A percentile compares a stretch with the other conserved stretches of the same genome.
Conservation (phyloP, 2,329 filamentous ascomycete genomes). For the Calonectria hongkongensis region DNA sequence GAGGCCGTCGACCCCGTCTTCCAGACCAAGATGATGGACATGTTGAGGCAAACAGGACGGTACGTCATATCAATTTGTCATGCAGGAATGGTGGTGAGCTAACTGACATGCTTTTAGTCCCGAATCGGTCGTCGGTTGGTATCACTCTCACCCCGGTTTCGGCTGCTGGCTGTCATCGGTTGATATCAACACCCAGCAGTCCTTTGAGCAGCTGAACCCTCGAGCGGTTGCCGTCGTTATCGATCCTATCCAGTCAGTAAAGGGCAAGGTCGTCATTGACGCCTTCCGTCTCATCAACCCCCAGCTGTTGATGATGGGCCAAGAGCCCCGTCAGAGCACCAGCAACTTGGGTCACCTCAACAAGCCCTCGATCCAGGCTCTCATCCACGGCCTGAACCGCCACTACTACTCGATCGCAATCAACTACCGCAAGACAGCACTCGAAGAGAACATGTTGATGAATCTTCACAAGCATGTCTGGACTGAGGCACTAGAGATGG, state of each 20-base stretch:
- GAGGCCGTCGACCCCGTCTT: slow-evolving; percentile 99
- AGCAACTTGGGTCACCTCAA: slow-evolving; percentile 98
- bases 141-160: slow-evolving; percentile 99
- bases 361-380: slow-evolving; percentile 99
- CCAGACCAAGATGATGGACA: slow-evolving; percentile 99
- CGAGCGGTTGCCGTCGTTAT: slow-evolving; percentile 98
- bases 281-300: slow-evolving; percentile 99
- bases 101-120: slow-evolving; percentile 73
- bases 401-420: slow-evolving; percentile 99
- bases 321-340: slow-evolving; percentile 97
- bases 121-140: slow-evolving; percentile 99
- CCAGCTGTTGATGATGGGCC: slow-evolving; percentile 97
- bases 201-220: slow-evolving; percentile 98
- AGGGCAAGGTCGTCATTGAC: slow-evolving; percentile 99
- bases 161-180: slow-evolving; percentile 99
- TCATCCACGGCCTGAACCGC: slow-evolving; percentile 97
- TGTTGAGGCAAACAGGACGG: slow-evolving; percentile 98
- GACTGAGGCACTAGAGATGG: slow-evolving; percentile 98
- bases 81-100: slow-evolving; percentile 38
- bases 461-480: slow-evolving; percentile 99
- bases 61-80: slow-evolving; percentile 64
- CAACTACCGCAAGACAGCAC: slow-evolving; percentile 96
- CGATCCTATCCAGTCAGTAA: slow-evolving; percentile 98
- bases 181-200: slow-evolving; percentile 99
- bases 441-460: slow-evolving; percentile 99